Evolutionary conservation across 805 yeast genomes (phyloP).

Genomic region (Candida nitratophila): DNA sequence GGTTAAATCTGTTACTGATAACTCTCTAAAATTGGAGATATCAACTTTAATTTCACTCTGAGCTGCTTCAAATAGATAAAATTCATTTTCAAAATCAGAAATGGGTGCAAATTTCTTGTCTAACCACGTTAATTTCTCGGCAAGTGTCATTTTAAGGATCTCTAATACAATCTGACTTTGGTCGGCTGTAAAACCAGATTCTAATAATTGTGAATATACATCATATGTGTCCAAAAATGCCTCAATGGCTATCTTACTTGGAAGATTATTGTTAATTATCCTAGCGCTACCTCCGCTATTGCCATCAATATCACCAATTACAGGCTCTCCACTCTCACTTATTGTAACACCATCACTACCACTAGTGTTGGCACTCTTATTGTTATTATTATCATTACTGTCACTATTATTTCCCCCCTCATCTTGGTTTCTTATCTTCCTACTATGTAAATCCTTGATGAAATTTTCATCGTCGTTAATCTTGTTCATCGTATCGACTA

Average conservation of each 20-base stretch:
- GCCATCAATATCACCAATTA: neutral
- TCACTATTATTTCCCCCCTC: neutral
- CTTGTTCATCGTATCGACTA: constrained; percentile 20
- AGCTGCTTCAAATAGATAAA: constrained; percentile 86
- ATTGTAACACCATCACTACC: neutral
- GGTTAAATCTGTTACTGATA: constrained; percentile 59
- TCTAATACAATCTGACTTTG: constrained; percentile 58
- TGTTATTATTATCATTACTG: neutral
- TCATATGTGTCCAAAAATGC: constrained; percentile 55
- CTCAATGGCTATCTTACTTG: constrained; percentile 13
- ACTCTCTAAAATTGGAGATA: constrained; percentile 63
- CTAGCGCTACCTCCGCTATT: too few species aligned
- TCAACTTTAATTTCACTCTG: constrained; percentile 81
- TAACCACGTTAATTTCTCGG: constrained; percentile 37
- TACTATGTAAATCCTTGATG: constrained; percentile 7
- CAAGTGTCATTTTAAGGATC: constrained; percentile 28
- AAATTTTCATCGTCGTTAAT: constrained; percentile 19
- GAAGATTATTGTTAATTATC: neutral
- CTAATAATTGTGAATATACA: constrained; percentile 44
- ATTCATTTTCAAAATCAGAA: constrained; percentile 79
- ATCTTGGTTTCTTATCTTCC: neutral
- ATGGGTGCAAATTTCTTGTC: constrained; percentile 40
- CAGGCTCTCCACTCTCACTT: too few species aligned
- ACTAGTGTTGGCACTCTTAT: neutral
- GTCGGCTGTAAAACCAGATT: constrained; percentile 50